A percentile compares a stretch with the other conserved stretches of the same genome.
phyloP scores from a whole-genome alignment of 2,329 filamentous ascomycete genomes.

The Aureobasidium sp. region DNA sequence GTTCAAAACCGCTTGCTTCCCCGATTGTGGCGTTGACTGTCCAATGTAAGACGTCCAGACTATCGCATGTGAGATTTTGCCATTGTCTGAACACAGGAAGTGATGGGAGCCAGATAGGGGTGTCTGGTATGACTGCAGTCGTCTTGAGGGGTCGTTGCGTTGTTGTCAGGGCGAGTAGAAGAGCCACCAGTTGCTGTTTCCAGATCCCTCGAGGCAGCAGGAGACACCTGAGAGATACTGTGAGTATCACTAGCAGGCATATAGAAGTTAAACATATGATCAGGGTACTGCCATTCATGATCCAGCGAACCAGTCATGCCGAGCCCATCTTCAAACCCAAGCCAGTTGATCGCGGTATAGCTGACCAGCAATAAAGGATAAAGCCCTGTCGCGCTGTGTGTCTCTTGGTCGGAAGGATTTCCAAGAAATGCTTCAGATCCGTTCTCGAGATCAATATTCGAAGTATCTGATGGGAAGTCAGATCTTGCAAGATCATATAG shows the following conservation, averaged over 20 bases:
- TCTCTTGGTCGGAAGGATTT: background rate
- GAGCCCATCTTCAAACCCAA: background rate
- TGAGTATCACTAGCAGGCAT: background rate
- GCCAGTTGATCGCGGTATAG: background rate
- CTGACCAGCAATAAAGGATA: background rate
- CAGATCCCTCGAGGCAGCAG: background rate
- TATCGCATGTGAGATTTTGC: slow-evolving; percentile 41
- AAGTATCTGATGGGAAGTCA: background rate
- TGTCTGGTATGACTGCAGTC: background rate
- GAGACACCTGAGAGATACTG: background rate
- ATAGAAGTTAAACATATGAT: background rate
- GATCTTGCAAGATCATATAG: background rate
- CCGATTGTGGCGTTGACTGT: slow-evolving; percentile 46
- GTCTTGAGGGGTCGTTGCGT: background rate
- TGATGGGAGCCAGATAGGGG: slow-evolving; percentile 25
- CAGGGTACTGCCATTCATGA: background rate
- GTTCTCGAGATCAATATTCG: background rate
- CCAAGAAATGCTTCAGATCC: background rate
- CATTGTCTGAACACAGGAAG: slow-evolving; percentile 42
- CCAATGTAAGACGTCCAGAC: slow-evolving; percentile 51
- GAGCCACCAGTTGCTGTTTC: background rate
- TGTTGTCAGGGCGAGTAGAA: no score
- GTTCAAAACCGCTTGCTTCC: slow-evolving; percentile 43
- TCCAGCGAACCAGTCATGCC: background rate
- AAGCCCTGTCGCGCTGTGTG: background rate